phyloP scores from a whole-genome alignment of 805 yeast species.

The Tetrapisispora namnaoensis region DNA sequence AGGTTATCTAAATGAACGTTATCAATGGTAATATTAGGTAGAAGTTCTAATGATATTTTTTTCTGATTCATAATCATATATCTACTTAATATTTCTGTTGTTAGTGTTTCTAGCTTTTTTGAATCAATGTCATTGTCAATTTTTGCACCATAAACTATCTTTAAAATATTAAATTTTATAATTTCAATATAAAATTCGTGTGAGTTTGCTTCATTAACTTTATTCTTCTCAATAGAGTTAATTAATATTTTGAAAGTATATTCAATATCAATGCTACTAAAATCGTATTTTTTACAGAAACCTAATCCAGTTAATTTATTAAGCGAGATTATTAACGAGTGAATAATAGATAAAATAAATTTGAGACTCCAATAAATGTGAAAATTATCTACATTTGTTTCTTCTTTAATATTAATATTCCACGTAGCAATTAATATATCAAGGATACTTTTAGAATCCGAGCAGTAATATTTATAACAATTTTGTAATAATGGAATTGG shows the following conservation, averaged over 20 bases:
- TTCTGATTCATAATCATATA: background rate
- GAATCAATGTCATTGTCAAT: conserved; percentile 37
- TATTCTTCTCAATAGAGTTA: no score
- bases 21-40: background rate
- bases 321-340: conserved; percentile 51
- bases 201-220: background rate
- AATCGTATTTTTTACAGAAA: conserved; percentile 49
- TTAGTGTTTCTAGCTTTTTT: conserved; percentile 6
- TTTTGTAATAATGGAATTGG: conserved; percentile 45
- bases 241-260: conserved; percentile 15
- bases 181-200: background rate
- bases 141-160: conserved; percentile 37
- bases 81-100: background rate
- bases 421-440: conserved; percentile 10
- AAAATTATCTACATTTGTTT: conserved; percentile 26
- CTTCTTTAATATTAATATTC: conserved; percentile 23
- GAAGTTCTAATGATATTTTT: background rate
- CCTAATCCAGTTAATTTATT: conserved; percentile 54
- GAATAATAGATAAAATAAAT: conserved; percentile 61
- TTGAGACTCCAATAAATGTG: conserved; percentile 14
- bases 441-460: conserved; percentile 45
- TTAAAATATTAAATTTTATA: background rate
- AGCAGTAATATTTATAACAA: conserved; percentile 45
- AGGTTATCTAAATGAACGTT: background rate
- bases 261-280: conserved; percentile 62